Evolutionary conservation across 805 yeast genomes (phyloP), one percentile per base, ranked within the genome.

Genomic region (Candida ovalis): DNA sequence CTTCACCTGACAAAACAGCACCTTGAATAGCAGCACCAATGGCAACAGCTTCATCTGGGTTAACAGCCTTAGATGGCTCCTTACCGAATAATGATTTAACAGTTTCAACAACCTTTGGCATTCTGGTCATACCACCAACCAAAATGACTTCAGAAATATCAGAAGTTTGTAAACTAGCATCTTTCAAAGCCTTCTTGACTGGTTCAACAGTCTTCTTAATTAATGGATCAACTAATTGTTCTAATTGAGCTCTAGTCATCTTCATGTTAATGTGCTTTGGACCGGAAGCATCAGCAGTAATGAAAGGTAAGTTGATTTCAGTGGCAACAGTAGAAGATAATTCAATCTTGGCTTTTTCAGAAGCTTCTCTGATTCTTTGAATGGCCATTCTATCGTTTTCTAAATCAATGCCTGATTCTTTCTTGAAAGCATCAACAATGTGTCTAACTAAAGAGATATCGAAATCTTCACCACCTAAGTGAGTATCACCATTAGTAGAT

Each of bases 401-500:
- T 27, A 84, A 62, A 63, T 84, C 84, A 47, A 78, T 69, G 49
- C 81, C 80, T 25, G 78, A 73, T 56, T 77, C 76, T 46, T 69
- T 62, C 62, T 81, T 70, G 70, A 86, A 84, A 32, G 68, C 69
- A 21, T 78, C 80, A 30, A 85, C 65, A 45, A 86, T 81, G 67
- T 81, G 69, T 77, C 96, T 85, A 60, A 91, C 95, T 53, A 90
- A 70, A 57, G 86, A 76, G 65, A 90, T 91, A 73, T 87, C 95
- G 70, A 87, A 87, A 73, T 87, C 95, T 75, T 87, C 95, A 77
- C 95, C 95, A 76, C 95, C 95, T 67, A 87, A 76, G 74, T 87
- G 95, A 59, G 95, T 87, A 75, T 87, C 94, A 83, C 95, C 97
- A 74, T 91, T 91, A 67, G 97, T 90, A 54, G 97, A 88, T 77